A percentile compares a stretch with the other conserved stretches of the same genome.
phyloP scores from a whole-genome alignment of 257 asterid species.

The Gentiana macrophylla region DNA sequence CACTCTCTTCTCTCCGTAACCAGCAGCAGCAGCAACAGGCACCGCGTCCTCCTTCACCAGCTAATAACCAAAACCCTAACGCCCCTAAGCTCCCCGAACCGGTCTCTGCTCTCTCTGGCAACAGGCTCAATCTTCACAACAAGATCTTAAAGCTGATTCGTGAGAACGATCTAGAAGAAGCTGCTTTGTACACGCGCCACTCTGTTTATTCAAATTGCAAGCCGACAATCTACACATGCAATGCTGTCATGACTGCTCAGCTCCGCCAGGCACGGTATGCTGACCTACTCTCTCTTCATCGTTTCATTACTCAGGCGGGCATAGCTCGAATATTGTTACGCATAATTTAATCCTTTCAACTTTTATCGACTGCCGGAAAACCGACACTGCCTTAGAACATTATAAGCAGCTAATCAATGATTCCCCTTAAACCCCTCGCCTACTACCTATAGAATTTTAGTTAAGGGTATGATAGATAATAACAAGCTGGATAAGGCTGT shows the following conservation, averaged over 20 bases:
- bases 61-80: conserved; percentile 41
- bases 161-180: conserved; percentile 87
- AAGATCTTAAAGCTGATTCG: conserved; percentile 68
- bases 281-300: conserved; percentile 75
- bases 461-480: conserved; percentile 69
- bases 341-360: conserved; percentile 57
- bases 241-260: conserved; percentile 78
- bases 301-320: conserved; percentile 87
- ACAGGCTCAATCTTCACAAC: conserved; percentile 68
- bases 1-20: conserved; percentile 62
- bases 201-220: conserved; percentile 86
- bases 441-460: conserved; percentile 58
- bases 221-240: conserved; percentile 80
- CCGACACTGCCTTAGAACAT: conserved; percentile 78
- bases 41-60: conserved; percentile 23
- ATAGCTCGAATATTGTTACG: conserved; percentile 66
- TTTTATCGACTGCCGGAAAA: conserved; percentile 69
- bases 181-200: conserved; percentile 88
- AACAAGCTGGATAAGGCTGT: conserved; percentile 49
- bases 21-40: conserved; percentile 43
- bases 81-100: conserved; percentile 90
- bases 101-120: conserved; percentile 57
- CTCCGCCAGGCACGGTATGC: conserved; percentile 69
- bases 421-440: conserved; percentile 61
- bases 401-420: conserved; percentile 64